Evolutionary conservation across 495 filamentous ascomycete genomes (phyloP).

Genomic region (Recurvomyces mirabilis): DNA sequence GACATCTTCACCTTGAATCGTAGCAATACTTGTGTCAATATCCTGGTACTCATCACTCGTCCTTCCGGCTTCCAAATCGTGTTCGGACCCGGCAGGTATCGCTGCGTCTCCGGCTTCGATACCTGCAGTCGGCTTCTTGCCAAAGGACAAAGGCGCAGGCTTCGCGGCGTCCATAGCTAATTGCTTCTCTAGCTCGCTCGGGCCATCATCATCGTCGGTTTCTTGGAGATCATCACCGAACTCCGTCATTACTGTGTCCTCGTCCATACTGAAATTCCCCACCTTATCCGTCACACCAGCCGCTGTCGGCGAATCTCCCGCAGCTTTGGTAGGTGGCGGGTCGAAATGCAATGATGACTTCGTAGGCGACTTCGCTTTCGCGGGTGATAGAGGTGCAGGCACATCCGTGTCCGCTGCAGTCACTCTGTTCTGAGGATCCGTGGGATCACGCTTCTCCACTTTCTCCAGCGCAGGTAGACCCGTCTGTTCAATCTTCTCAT

Average conservation of each 20-base stretch:
- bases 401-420: conserved; percentile 31
- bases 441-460: conserved; percentile 5
- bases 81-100: conserved; percentile 1
- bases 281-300: conserved; percentile 42
- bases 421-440: neutral
- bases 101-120: too few species aligned
- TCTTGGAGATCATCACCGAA: conserved; percentile 14
- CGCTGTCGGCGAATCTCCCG: conserved; percentile 38
- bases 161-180: conserved; percentile 41
- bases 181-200: conserved; percentile 19
- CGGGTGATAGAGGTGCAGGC: conserved; percentile 26
- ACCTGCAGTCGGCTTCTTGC: conserved; percentile 12
- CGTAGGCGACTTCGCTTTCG: conserved; percentile 13
- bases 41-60: conserved; percentile 4
- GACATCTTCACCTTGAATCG: conserved; percentile 15
- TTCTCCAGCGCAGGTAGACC: conserved; percentile 11
- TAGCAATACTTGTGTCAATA: conserved; percentile 16
- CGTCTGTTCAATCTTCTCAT: conserved; percentile 30
- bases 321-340: conserved; percentile 8
- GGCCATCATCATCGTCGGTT: conserved; percentile 12
- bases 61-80: neutral
- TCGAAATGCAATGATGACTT: conserved; percentile 2
- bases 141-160: conserved; percentile 53
- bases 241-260: conserved; percentile 32
- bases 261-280: conserved; percentile 40